Evolutionary conservation across 78 protist species (phyloP), one percentile per base, ranked within the genome.

Genomic region (Dictyostelium intermedium): DNA sequence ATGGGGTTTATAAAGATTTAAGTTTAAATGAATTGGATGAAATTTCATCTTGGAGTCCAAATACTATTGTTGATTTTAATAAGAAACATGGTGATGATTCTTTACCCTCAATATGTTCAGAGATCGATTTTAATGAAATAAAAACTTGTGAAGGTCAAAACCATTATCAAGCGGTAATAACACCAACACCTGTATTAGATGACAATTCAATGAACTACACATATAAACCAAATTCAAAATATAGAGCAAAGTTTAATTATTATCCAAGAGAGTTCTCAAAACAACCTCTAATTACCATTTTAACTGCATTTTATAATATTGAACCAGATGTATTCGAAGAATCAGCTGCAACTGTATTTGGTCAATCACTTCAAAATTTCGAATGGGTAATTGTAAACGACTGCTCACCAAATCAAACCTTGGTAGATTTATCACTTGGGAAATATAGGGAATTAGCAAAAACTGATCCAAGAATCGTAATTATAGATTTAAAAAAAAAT

Each of bases 351-450:
- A 10, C 53, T 13, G 43, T 87, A 3, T 79, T 87, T 25, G 37
- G 86, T 0, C 93, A 87, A 61, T 87, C 93, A 4, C 66, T 87
- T 7, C 93, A 87, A 43, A 35, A 41, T 35, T 87, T 87, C 47
- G 85, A 87, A 78, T 87, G 93, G 93, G 32, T 87, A 10, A 56
- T 87, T 13, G 80, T 87, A 10, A 87, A 87, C 35, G 93, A 87
- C 66, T 83, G 93, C 18, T 87, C 93, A 16, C 93, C 93, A 11
- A 87, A 87, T 27, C 63, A 79, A 35, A 87, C 93, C 9, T 10
- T 87, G 25, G 66, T 63, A 0, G 16, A 41, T 25, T 41, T 41
- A 32, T 20, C 78, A 13, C 66, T 87, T 4, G 85, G 34, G 10
- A 45, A 16, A 16, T 87, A 63, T 43, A 77, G 73, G 10, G 45